These are phyloP conservation scores for Fusarium albidum DNA, from an alignment of 2,329 filamentous ascomycete species.

Conservation along the genomic window DNA sequence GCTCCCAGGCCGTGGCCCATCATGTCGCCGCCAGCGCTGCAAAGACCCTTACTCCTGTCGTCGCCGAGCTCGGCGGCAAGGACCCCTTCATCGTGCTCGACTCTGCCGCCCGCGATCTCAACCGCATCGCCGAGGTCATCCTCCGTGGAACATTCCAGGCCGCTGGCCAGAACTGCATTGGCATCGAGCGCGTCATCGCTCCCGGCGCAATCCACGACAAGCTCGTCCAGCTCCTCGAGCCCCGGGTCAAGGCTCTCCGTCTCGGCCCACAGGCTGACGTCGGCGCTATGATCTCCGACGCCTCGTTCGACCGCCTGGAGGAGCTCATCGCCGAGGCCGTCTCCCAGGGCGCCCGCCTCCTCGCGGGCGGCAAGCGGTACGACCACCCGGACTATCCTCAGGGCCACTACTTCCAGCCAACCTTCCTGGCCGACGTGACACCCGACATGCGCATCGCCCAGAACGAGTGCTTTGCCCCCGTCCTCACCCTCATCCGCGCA, in stretches of 20 bases:
- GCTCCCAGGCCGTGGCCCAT: slow-evolving; percentile 85
- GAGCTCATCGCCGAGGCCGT: slow-evolving; percentile 80
- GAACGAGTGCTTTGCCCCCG: slow-evolving; percentile 90
- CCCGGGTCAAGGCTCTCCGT: slow-evolving; percentile 77
- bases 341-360: slow-evolving; percentile 76
- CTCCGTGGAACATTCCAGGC: slow-evolving; percentile 95
- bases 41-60: slow-evolving; percentile 84
- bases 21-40: slow-evolving; percentile 88
- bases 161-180: slow-evolving; percentile 96
- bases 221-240: slow-evolving; percentile 74
- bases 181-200: slow-evolving; percentile 91
- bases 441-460: slow-evolving; percentile 86
- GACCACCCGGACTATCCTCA: slow-evolving; percentile 75
- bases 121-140: slow-evolving; percentile 80
- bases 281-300: slow-evolving; percentile 87
- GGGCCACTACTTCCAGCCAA: slow-evolving; percentile 93
- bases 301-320: slow-evolving; percentile 80
- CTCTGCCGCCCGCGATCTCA: slow-evolving; percentile 71
- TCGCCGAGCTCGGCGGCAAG: slow-evolving; percentile 93
- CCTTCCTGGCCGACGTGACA: slow-evolving; percentile 89
- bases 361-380: slow-evolving; percentile 79
- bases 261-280: slow-evolving; percentile 83
- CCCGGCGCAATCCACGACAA: slow-evolving; percentile 78
- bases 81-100: slow-evolving; percentile 92
- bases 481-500: slow-evolving; percentile 86